Evolutionary conservation across 441 rosid species (phyloP), one percentile per base, ranked within the genome.

Genomic region (Lepidium campestre): DNA sequence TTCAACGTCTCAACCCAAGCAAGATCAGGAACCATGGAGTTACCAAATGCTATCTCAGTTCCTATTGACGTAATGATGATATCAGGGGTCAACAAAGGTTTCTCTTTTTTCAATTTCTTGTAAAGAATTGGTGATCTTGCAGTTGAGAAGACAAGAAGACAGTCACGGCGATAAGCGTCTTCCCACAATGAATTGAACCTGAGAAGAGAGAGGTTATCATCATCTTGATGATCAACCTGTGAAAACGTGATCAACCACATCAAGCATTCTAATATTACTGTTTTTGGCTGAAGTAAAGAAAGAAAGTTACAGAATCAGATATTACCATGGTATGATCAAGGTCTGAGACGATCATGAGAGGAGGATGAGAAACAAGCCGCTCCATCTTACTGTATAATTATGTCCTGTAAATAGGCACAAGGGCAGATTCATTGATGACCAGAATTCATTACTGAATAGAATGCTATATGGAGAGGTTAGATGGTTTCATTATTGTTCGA

Each of bases 141-240:
- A 3, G 96, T 91, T 55, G 97, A 91, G 79, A 89, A 93, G 66
- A 93, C 96, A 10, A 93, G 85, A 67, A 93, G 81, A 59, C 96
- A 93, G 77, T 93, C 84, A 61, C 76, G 90, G 22, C 97, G 91
- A 64, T 87, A 87, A 57, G 77, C 65, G 20, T 87, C 75, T 80
- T 93, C 99, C 99, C 99, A 93, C 20, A 93, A 57, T 1, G 99
- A 87, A 77, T 93, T 93, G 71, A 93, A 93, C 84, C 97, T 83
- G 45, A 93, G 89, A 75, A 93, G 82, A 72, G 96, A 89, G 6
- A 83, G 56, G 76, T 93, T 91, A 79, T 91, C 97, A 34, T 74
- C 39, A 77, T 93, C 99, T 78, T 89, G 96, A 77, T 91, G 99
- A 78, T 91, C 97, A 73, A 91, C 97, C 97, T 91, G 84, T 63